Base-by-base conservation (phyloP, 345 rosid genomes). In the Linum tenue region DNA sequence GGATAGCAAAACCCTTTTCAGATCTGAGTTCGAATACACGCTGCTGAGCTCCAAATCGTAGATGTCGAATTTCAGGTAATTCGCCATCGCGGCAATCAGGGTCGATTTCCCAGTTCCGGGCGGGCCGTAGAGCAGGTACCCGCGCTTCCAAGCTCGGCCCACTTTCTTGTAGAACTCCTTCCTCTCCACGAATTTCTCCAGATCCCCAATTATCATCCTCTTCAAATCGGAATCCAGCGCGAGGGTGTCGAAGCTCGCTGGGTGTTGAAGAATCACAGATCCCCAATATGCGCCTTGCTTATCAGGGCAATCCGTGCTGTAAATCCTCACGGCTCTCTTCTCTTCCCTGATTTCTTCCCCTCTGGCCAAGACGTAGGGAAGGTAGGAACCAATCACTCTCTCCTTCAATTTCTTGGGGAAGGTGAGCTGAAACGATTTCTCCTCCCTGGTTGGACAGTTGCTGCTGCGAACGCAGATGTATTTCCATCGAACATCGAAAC, bases 101-200 rank as follows among this genome's bases (percentile, higher is more conserved):
- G 84, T 85, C 0, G 88, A 85, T 70, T 83, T 83, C 5, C 88
- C 88, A 1, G 88, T 85, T 3, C 90, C 86, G 0, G 90, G 88
- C 14, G 86, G 84, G 15, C 88, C 90, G 60, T 75, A 78, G 55
- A 81, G 58, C 62, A 85, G 73, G 44, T 78, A 85, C 6, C 84
- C 90, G 5, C 88, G 70, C 67, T 83, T 85, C 88, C 91, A 86
- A 31, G 88, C 78, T 62, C 73, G 77, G 7, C 88, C 88, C 2
- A 80, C 86, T 74, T 64, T 80, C 65, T 67, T 81, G 8, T 81
- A 83, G 39, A 70, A 81, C 38, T 81, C 88, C 41, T 41, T 85
- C 3, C 88, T 80, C 67, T 63, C 76, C 5, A 83, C 35, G 64
- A 85, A 85, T 71, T 79, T 75, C 11, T 81, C 79, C 10, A 85